These are phyloP conservation scores for Copromyces sp. DNA, from an alignment of 495 filamentous ascomycete species.

Conservation along the genomic window DNA sequence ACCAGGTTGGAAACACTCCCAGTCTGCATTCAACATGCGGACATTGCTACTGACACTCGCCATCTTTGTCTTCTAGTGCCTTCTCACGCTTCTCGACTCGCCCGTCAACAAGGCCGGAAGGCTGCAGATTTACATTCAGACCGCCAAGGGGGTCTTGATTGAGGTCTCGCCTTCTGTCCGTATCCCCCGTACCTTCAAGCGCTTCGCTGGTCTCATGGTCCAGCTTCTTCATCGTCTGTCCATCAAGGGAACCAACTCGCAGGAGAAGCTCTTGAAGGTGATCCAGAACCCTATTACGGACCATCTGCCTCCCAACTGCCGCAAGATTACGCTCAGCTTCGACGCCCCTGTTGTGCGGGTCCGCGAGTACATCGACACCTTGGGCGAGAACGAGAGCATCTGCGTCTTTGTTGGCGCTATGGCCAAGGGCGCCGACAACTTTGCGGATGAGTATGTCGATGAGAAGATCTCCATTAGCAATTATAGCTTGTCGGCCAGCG, in stretches of 20 bases:
- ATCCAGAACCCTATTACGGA: slow-evolving; percentile 97
- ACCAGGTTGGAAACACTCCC: slow-evolving; percentile 60
- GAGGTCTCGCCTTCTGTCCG: slow-evolving; percentile 95
- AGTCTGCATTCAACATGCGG: slow-evolving; percentile 34
- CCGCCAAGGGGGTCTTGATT: slow-evolving; percentile 90
- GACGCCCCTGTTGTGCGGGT: slow-evolving; percentile 80
- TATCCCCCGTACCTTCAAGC: slow-evolving; percentile 96
- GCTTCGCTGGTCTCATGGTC: slow-evolving; percentile 96
- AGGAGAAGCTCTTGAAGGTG: slow-evolving; percentile 94
- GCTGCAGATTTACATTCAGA: slow-evolving; percentile 97
- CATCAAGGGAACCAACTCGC: slow-evolving; percentile 89
- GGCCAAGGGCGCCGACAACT: slow-evolving; percentile 93
- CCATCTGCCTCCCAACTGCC: slow-evolving; percentile 91
- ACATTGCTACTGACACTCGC: slow-evolving; percentile 18
- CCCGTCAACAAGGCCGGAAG: slow-evolving; percentile 96
- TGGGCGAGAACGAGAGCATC: slow-evolving; percentile 77
- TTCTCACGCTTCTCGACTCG: slow-evolving; percentile 93
- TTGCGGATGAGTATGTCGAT: slow-evolving; percentile 88
- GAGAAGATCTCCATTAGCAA: slow-evolving; percentile 98
- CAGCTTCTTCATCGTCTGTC: slow-evolving; percentile 94
- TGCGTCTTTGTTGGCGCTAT: slow-evolving; percentile 97
- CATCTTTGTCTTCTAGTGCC: slow-evolving; percentile 50
- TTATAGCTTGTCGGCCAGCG: slow-evolving; percentile 90
- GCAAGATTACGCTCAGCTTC: slow-evolving; percentile 91
- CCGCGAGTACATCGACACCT: slow-evolving; percentile 71